Base-by-base conservation (phyloP, 1,139 yeast genomes). In the Blastobotrys petasosporus region DNA sequence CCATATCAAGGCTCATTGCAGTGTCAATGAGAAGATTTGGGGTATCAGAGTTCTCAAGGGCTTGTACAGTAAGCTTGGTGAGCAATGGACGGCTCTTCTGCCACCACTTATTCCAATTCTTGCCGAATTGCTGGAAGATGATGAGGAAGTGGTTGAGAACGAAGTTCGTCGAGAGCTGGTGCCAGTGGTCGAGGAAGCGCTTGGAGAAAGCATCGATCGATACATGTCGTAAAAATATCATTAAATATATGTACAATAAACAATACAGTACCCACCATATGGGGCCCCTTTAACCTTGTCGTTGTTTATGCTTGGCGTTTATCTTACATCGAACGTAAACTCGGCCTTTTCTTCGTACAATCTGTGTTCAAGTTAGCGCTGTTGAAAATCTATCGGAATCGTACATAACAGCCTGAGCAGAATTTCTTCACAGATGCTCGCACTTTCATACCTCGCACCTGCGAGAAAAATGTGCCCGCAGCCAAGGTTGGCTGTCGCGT, bases 71-170 rank as follows among this genome's bases (percentile, higher is more conserved):
- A 85, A 85, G 71, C 82, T 88, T 62, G 97, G 97, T 44, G 97
- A 92, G 60, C 88, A 82, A 64, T 92, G 98, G 98, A 76, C 92
- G 53, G 71, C 83, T 33, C 76, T 85, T 71, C 75, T 92, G 61
- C 98, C 98, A 23, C 96, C 92, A 60, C 75, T 92, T 58, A 95
- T 94, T 52, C 99, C 99, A 37, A 77, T 87, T 53, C 86, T 92
- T 64, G 97, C 97, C 4, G 99, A 92, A 67, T 71, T 94, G 51
- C 74, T 92, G 53, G 98, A 92, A 63, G 97, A 90, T 63, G 97
- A 92, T 51, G 94, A 90, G 54, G 98, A 94, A 65, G 79, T 77
- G 41, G 96, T 94, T 29, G 98, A 92, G 66, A 65, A 79, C 62
- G 97, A 87, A 65, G 96, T 88, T 4, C 83, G 97, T 69, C 77